phyloP scores from a whole-genome alignment of 345 rosid species.

The Gossypium herbaceum region DNA sequence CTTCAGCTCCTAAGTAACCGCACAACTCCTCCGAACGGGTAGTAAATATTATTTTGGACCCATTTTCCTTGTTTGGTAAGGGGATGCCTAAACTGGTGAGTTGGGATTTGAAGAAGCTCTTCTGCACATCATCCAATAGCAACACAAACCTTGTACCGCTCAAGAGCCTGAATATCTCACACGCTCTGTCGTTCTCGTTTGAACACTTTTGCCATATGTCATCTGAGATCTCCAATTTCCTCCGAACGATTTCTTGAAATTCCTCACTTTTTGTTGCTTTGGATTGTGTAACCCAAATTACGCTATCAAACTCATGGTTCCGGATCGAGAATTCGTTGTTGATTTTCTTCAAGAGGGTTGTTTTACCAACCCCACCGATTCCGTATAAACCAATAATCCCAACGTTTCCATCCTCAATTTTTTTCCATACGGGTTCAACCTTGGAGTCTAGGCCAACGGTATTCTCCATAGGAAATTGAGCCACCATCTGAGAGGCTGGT shows the following conservation, averaged over 20 bases:
- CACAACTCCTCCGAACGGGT: constrained; percentile 17
- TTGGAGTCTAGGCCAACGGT: not conserved
- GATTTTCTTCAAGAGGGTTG: constrained; percentile 5
- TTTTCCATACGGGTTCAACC: not conserved
- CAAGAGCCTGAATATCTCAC: not conserved
- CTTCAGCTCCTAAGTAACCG: not conserved
- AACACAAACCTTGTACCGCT: constrained; percentile 11
- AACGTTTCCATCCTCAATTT: not conserved
- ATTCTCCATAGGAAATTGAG: not conserved
- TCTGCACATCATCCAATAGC: constrained; percentile 23
- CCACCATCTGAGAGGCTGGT: not conserved
- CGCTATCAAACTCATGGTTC: not conserved
- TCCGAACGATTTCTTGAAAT: not conserved
- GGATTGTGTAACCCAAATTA: not conserved
- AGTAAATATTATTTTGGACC: constrained; percentile 19
- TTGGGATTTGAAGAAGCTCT: not conserved
- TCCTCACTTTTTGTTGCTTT: not conserved
- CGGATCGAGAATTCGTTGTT: not conserved
- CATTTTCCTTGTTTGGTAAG: not conserved
- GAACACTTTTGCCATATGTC: not conserved
- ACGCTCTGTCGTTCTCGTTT: not conserved
- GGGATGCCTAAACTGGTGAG: constrained; percentile 1
- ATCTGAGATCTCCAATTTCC: not conserved
- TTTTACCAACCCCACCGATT: not conserved
- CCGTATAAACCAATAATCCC: not conserved